Conservation (phyloP, 2,329 filamentous ascomycete genomes). For the Aspergillaceae sp. region DNA sequence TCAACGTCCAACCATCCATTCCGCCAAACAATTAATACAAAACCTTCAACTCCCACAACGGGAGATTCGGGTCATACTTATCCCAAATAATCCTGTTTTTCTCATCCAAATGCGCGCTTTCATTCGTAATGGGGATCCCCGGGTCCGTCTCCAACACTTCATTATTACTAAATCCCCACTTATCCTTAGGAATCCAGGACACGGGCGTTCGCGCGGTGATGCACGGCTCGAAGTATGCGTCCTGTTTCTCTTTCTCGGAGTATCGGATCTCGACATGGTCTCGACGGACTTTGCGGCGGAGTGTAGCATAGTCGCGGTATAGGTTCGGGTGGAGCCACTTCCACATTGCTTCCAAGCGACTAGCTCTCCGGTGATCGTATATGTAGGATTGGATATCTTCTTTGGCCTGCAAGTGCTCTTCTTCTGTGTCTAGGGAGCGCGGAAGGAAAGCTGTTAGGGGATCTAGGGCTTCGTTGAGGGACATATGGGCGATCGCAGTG, state of each 20-base stretch:
- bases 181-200: slow-evolving; percentile 74
- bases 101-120: slow-evolving; percentile 60
- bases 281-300: slow-evolving; percentile 60
- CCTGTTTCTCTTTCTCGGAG: slow-evolving; percentile 49
- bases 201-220: slow-evolving; percentile 54
- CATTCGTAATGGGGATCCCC: slow-evolving; percentile 71
- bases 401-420: slow-evolving; percentile 38
- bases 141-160: slow-evolving; percentile 65
- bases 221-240: slow-evolving; percentile 67
- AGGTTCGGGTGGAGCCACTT: slow-evolving; percentile 60
- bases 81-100: slow-evolving; percentile 60
- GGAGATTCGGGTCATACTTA: slow-evolving; percentile 47
- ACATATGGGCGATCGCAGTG: slow-evolving; percentile 64
- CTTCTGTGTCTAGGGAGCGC: slow-evolving; percentile 53
- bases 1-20: background rate
- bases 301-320: slow-evolving; percentile 63
- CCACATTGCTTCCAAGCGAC: slow-evolving; percentile 19
- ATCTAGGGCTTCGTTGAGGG: slow-evolving; percentile 37
- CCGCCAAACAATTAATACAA: slow-evolving; percentile 32
- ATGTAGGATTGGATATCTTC: slow-evolving; percentile 19
- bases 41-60: slow-evolving; percentile 47
- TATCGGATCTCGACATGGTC: slow-evolving; percentile 52
- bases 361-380: slow-evolving; percentile 9
- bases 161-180: slow-evolving; percentile 63
- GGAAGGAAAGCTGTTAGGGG: slow-evolving; percentile 59